A percentile compares a stretch with the other conserved stretches of the same genome.
These are phyloP conservation scores for Discostella stelligeroides DNA, from an alignment of 108 stramenopile species.

Conservation along the genomic window DNA sequence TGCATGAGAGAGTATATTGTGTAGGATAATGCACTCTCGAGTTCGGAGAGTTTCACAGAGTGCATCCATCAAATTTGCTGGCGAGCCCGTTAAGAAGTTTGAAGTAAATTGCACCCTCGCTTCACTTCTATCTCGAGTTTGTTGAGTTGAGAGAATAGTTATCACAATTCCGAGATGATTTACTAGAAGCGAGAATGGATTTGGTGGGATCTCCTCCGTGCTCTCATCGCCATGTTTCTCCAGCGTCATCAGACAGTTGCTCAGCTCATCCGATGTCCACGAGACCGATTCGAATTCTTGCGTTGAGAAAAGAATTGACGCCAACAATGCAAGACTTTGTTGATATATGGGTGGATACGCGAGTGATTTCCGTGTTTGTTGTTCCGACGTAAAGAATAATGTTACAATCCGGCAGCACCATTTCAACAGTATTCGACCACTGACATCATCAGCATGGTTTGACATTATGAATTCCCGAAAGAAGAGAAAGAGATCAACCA, in stretches of 20 bases:
- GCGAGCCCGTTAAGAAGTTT: background rate
- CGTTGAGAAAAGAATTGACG: conserved; percentile 32
- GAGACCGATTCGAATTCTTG: background rate
- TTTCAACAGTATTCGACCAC: conserved; percentile 22
- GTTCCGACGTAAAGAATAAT: conserved; percentile 21
- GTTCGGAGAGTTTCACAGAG: conserved; percentile 23
- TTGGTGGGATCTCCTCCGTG: background rate
- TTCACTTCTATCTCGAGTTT: background rate
- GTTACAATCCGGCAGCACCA: conserved; percentile 31
- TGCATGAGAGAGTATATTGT: conserved; percentile 14
- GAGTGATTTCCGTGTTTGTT: background rate
- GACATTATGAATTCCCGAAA: conserved; percentile 31
- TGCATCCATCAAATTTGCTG: conserved; percentile 11
- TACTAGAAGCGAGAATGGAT: background rate
- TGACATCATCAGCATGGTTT: background rate
- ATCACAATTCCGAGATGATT: background rate
- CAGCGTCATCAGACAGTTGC: conserved; percentile 12
- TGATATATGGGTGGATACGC: conserved; percentile 18
- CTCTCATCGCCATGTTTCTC: conserved; percentile 3
- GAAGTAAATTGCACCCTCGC: background rate
- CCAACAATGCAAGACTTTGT: conserved; percentile 38
- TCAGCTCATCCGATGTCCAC: conserved; percentile 29
- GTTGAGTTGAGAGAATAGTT: background rate
- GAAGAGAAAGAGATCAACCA: conserved; percentile 33
- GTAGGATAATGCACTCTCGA: conserved; percentile 31